Conservation (phyloP, 176 grass and related monocot genomes). For the Juncus effusus region DNA sequence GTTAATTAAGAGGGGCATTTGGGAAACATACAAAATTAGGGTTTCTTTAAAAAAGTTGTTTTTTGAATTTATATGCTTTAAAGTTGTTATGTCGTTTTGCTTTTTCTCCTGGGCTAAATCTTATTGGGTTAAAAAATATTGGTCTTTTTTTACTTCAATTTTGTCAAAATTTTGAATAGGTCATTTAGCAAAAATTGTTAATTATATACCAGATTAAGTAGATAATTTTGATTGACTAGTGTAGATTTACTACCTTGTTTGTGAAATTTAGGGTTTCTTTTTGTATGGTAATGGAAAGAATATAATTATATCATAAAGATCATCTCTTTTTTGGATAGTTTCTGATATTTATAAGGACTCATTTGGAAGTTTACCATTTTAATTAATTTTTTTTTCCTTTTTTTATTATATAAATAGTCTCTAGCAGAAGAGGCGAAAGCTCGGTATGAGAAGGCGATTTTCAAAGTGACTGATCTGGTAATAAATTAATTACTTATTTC, state of each 20-base stretch:
- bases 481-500: constrained; percentile 8
- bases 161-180: background rate
- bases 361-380: no score
- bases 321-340: background rate
- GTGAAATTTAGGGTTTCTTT: background rate
- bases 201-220: background rate
- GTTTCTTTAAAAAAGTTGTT: background rate
- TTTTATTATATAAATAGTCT: constrained; percentile 35
- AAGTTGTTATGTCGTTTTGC: no score
- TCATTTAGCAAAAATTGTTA: background rate
- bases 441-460: constrained; percentile 70
- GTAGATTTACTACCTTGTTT: background rate
- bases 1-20: constrained; percentile 1
- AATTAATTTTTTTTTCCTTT: constrained; percentile 2
- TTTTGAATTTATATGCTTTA: background rate
- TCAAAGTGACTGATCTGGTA: constrained; percentile 97
- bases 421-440: constrained; percentile 72
- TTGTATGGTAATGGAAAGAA: background rate
- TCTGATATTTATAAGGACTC: no score
- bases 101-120: no score
- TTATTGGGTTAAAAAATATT: no score
- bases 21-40: background rate
- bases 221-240: no score
- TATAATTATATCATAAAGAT: background rate
- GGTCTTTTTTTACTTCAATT: no score